phyloP scores from a whole-genome alignment of 768 basidiomycete species.

The Auriscalpium orientale region DNA sequence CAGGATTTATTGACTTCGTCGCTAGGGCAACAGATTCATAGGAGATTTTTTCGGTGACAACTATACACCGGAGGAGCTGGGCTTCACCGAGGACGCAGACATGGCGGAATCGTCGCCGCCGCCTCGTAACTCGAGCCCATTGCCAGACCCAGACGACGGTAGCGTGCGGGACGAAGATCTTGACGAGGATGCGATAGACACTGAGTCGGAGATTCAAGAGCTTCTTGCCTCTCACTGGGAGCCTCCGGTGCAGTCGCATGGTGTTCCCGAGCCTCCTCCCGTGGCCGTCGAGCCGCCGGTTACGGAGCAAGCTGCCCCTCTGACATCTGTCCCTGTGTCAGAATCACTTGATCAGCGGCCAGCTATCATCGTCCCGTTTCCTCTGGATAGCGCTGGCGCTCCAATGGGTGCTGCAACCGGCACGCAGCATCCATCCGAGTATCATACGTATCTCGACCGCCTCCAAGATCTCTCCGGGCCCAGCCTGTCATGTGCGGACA shows the following conservation, averaged over 20 bases:
- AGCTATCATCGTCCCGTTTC: background rate
- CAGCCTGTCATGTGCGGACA: background rate
- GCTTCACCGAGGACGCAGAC: background rate
- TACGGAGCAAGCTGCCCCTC: no score
- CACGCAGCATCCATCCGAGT: background rate
- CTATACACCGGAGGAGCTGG: background rate
- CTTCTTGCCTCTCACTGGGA: background rate
- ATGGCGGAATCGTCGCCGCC: background rate
- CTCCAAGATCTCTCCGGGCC: background rate
- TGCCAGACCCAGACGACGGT: no score
- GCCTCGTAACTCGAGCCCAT: background rate
- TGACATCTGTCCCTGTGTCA: no score
- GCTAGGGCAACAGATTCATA: background rate
- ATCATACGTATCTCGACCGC: background rate
- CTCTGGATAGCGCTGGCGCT: background rate
- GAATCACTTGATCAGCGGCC: background rate
- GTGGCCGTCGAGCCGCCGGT: no score
- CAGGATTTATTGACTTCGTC: no score
- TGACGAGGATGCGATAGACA: background rate
- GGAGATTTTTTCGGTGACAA: background rate
- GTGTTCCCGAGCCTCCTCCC: no score
- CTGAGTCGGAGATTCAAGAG: background rate
- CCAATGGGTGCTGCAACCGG: background rate
- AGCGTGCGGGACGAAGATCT: background rate
- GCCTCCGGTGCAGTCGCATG: background rate